Conservation (phyloP, 2,329 filamentous ascomycete species). For the Aspergillus candidus region DNA sequence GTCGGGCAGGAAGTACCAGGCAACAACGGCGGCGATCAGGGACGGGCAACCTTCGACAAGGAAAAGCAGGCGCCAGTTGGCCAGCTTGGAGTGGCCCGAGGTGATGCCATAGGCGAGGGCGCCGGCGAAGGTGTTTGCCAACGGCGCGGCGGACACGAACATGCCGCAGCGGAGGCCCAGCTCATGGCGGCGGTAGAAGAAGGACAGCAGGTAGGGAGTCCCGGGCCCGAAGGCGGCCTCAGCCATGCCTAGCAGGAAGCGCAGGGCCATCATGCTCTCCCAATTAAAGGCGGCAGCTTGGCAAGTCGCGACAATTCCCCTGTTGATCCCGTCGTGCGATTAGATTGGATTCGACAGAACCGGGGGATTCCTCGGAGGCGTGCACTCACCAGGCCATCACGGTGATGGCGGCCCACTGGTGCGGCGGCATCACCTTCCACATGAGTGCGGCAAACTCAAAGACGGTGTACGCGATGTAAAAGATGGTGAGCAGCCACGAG, state of each 20-base stretch:
- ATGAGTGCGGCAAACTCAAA: slow-evolving; percentile 39
- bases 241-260: slow-evolving; percentile 43
- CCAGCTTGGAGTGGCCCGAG: slow-evolving; percentile 50
- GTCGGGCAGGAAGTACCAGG: slow-evolving; percentile 52
- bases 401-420: slow-evolving; percentile 39
- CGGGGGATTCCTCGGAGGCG: slow-evolving; percentile 4
- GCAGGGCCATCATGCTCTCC: slow-evolving; percentile 44
- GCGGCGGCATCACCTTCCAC: slow-evolving; percentile 41
- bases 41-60: slow-evolving; percentile 61
- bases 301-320: slow-evolving; percentile 44
- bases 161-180: slow-evolving; percentile 52
- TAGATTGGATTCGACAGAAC: slow-evolving; percentile 9
- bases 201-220: slow-evolving; percentile 48
- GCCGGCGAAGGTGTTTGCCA: slow-evolving; percentile 75
- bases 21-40: slow-evolving; percentile 48
- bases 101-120: slow-evolving; percentile 62
- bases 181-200: slow-evolving; percentile 55
- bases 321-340: not conserved
- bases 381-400: slow-evolving; percentile 38
- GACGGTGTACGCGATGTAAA: slow-evolving; percentile 46
- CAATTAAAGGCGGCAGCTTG: slow-evolving; percentile 43
- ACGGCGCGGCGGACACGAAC: slow-evolving; percentile 52
- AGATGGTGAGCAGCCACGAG: slow-evolving; percentile 48
- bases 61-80: slow-evolving; percentile 61
- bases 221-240: slow-evolving; percentile 44